These are phyloP conservation scores for Magnusiomyces tetraspermus DNA, from an alignment of 1,139 yeast genomes.

Conservation along the genomic window DNA sequence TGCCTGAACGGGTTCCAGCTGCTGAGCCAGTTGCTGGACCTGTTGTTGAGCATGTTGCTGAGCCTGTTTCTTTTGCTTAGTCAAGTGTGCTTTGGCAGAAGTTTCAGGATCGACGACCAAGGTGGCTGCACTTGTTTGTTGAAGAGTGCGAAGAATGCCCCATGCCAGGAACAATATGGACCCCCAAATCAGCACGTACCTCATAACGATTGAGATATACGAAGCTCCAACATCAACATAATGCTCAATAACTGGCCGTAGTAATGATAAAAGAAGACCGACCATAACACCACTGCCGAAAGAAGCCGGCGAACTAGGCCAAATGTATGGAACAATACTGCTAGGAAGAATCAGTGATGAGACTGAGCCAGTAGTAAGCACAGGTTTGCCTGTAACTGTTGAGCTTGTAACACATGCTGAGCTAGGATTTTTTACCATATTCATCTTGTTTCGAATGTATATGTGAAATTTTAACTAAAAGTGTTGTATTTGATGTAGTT, in stretches of 20 bases:
- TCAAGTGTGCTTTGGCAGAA: no score
- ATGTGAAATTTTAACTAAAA: no score
- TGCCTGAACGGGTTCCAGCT: no score
- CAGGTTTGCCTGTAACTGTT: slow-evolving; percentile 9
- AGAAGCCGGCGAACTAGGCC: slow-evolving; percentile 24
- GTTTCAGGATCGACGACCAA: slow-evolving; percentile 8
- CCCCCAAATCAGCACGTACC: slow-evolving; percentile 22
- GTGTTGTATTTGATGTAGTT: no score
- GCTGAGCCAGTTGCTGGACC: no score
- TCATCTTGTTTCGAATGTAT: no score
- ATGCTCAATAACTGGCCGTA: slow-evolving; percentile 22
- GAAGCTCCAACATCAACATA: slow-evolving; percentile 24
- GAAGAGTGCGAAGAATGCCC: slow-evolving; percentile 17
- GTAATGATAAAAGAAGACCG: slow-evolving; percentile 20
- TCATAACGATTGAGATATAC: slow-evolving; percentile 16
- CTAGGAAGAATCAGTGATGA: slow-evolving; percentile 15
- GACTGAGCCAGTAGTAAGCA: slow-evolving; percentile 9
- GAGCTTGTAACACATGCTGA: slow-evolving; percentile 10
- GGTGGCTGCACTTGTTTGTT: slow-evolving; percentile 12
- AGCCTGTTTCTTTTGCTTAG: not conserved
- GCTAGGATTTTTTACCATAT: slow-evolving; percentile 2
- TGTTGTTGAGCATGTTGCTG: no score
- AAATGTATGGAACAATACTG: slow-evolving; percentile 19
- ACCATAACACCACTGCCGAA: slow-evolving; percentile 22
- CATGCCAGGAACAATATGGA: slow-evolving; percentile 21